These are phyloP conservation scores for Pseudotsuga menziesii DNA, from an alignment of 75 land plant species.

Conservation along the genomic window DNA sequence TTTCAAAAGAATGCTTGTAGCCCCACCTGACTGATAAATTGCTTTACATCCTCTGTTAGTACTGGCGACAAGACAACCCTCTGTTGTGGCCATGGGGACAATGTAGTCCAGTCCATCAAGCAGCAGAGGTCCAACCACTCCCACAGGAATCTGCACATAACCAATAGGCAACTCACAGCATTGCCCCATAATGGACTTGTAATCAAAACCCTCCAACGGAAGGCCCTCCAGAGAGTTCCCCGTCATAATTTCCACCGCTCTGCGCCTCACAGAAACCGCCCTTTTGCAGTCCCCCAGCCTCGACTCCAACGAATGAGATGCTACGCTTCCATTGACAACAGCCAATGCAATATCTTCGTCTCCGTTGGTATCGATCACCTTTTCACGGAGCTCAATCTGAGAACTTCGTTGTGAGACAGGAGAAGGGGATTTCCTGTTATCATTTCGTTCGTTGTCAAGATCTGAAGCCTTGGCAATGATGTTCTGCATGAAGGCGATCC, in stretches of 20 bases:
- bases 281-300: slow-evolving; percentile 59
- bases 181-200: slow-evolving; percentile 59
- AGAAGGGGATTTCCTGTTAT: background rate
- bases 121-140: slow-evolving; percentile 72
- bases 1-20: slow-evolving; percentile 39
- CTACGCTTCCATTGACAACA: slow-evolving; percentile 41
- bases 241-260: slow-evolving; percentile 47
- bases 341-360: slow-evolving; percentile 50
- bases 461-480: slow-evolving; percentile 16
- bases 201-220: slow-evolving; percentile 67
- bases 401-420: background rate
- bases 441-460: slow-evolving; percentile 1
- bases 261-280: slow-evolving; percentile 49
- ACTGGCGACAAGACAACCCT: slow-evolving; percentile 82
- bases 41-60: slow-evolving; percentile 89
- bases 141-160: slow-evolving; percentile 76
- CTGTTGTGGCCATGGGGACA: slow-evolving; percentile 90
- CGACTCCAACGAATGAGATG: slow-evolving; percentile 61
- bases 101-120: slow-evolving; percentile 56
- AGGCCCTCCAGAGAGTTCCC: slow-evolving; percentile 56
- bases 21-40: slow-evolving; percentile 61
- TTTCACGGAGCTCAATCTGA: slow-evolving; percentile 14
- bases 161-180: slow-evolving; percentile 90
- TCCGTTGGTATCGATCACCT: slow-evolving; percentile 11
- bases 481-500: slow-evolving; percentile 35